Evolutionary conservation across 495 filamentous ascomycete genomes (phyloP), one percentile per base, ranked within the genome.

Genomic region (Xylaria cubensis): DNA sequence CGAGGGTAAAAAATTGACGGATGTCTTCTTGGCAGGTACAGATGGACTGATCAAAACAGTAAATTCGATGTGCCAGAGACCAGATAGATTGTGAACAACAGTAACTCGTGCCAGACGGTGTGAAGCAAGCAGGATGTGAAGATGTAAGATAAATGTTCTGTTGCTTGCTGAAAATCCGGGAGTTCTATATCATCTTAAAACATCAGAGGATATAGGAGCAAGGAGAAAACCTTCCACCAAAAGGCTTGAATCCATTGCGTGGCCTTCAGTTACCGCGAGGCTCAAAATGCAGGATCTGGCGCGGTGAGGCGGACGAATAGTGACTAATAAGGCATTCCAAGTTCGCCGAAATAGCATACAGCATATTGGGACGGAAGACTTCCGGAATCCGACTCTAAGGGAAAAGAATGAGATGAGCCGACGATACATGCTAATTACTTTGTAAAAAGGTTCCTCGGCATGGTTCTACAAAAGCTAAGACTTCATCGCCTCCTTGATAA

Each of bases 401-500:
- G 61, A 8, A 24, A 29, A 62, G 21, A 51, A 24, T n/a, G 32
- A 44, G 19, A 64, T 24, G n/a, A 29, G 32, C 55, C 34, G 59
- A 61, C 26, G 24, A 67, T 55, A 67, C 50, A 17, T 50, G 63
- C 24, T 61, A 66, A 24, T 29, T 26, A 46, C 48, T 53, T 34
- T 39, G 7, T 32, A 24, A 24, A 6, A 32, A 53, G 19, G 68
- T 51, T 58, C 41, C 61, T 51, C 46, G 19, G 21, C 44, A 70
- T 63, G 58, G 58, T 64, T 58, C 24, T 58, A 65, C 50, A 19
- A 56, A 39, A 34, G 59, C 36, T 69, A 69, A 69, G 41, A 46
- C 46, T n/a, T 71, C 61, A 71, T 71, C 62, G 61, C 48, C 61
- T 64, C 69, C 13, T 42, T 71, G 39, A 51, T 70, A 42, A 70